Evolutionary conservation across 768 basidiomycete species (phyloP), one percentile per base, ranked within the genome.

Genomic region (Inosperma sp.): DNA sequence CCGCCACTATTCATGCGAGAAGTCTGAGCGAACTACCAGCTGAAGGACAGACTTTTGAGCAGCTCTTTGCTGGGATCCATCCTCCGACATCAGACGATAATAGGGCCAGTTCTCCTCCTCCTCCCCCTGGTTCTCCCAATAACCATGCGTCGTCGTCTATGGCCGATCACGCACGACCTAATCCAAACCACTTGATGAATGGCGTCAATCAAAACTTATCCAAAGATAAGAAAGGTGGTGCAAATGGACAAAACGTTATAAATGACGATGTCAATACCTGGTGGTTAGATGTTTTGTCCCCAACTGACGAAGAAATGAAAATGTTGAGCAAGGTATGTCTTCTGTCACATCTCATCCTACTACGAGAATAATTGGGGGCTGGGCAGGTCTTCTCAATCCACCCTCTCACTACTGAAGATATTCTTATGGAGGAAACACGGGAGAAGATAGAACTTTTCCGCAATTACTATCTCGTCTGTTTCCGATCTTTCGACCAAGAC

Each of bases 401-500:
- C 71, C 96, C 96, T 3, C 77, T 99, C 57, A 99, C 96, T 4
- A 95, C 95, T 16, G 96, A 99, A 74, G 96, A 99, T 74, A 98
- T 99, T 64, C 85, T 90, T 62, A 96, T 98, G 87, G 96, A 99
- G 69, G 96, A 99, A 73, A 89, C 94, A 33, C 92, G 96, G 62
- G 96, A 99, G 74, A 99, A 99, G 76, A 99, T 99, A 60, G 96
- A 99, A 67, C 81, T 99, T 16, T 99, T 98, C 79, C 80, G 94
- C 48, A 95, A 95, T 65, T 99, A 99, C 67, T 98, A 97, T 66
- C 82, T 99, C 47, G 96, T 98, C 54, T 98, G 95, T 77, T 99
- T 99, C 76, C 86, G 96, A 56, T 89, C 92, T 56, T 98, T 99
- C 72, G 96, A 99, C 68, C 96, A 99, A 73, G 96, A 98, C 68